These are phyloP conservation scores for Periglandula ipomoeae DNA, from an alignment of 2,329 filamentous ascomycete species.

Conservation along the genomic window DNA sequence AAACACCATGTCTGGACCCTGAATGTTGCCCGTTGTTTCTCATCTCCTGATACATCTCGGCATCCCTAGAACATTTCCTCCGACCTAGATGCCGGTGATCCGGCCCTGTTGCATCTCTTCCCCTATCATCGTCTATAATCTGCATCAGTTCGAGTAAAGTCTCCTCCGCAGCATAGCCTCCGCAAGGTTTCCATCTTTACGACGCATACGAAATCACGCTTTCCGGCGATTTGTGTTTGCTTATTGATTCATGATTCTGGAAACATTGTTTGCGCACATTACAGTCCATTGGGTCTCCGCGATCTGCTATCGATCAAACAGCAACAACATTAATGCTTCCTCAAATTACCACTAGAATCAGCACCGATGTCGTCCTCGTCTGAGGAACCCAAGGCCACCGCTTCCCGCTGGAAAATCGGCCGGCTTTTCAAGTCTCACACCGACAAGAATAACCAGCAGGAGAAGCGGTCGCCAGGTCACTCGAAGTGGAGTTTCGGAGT, in stretches of 20 bases:
- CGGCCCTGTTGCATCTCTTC: not conserved
- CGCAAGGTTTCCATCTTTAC: too few relatives aligned
- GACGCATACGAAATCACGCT: too few relatives aligned
- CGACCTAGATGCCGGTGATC: constrained; percentile 1
- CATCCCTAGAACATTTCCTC: not conserved
- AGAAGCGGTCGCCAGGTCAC: constrained; percentile 1
- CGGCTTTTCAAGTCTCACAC: constrained; percentile 1
- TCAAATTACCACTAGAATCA: not conserved
- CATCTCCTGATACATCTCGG: not conserved
- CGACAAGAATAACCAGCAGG: not conserved
- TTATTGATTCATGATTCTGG: not conserved
- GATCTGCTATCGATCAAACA: not conserved
- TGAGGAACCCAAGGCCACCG: constrained; percentile 1
- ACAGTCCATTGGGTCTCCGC: not conserved
- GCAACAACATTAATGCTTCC: not conserved
- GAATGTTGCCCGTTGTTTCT: not conserved
- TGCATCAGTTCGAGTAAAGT: too few relatives aligned
- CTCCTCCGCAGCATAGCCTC: too few relatives aligned
- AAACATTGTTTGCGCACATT: not conserved
- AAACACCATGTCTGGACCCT: constrained; percentile 1
- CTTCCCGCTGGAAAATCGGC: not conserved
- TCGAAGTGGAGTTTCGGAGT: constrained; percentile 10
- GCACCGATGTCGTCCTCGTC: constrained; percentile 4
- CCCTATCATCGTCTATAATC: not conserved
- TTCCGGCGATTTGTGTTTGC: too few relatives aligned